These are phyloP conservation scores for Keithomyces neogunnii DNA, from an alignment of 2,329 filamentous ascomycete genomes.

Conservation along the genomic window DNA sequence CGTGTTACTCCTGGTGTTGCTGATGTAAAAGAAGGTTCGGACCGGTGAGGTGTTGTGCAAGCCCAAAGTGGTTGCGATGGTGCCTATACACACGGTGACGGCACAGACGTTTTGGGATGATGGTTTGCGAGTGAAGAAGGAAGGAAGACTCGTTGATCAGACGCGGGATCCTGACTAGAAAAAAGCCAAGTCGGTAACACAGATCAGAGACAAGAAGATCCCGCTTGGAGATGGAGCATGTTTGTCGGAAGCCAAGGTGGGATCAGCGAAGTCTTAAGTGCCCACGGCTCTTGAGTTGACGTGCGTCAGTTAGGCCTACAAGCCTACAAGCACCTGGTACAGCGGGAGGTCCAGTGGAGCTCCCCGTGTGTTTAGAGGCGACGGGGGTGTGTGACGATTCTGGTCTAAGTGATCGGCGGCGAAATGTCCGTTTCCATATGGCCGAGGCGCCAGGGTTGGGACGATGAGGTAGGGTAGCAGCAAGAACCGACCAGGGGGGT, in stretches of 20 bases:
- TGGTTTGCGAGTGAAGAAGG: conserved; percentile 1
- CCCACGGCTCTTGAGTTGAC: conserved; percentile 28
- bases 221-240: conserved; percentile 22
- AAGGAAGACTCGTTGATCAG: conserved; percentile 39
- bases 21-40: background rate
- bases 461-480: conserved; percentile 31
- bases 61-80: background rate
- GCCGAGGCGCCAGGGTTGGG: conserved; percentile 37
- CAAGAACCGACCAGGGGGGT: conserved; percentile 21
- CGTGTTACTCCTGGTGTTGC: background rate
- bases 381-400: conserved; percentile 41
- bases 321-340: conserved; percentile 26
- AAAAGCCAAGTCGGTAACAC: conserved; percentile 37
- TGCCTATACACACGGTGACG: background rate
- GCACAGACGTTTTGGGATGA: background rate
- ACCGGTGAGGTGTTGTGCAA: background rate
- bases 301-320: conserved; percentile 26
- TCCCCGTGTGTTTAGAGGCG: conserved; percentile 20
- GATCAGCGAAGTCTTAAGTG: conserved; percentile 56
- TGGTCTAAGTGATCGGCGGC: conserved; percentile 45
- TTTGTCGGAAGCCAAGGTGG: conserved; percentile 30
- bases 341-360: conserved; percentile 29
- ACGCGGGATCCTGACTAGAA: conserved; percentile 38
- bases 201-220: conserved; percentile 31
- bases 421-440: conserved; percentile 41